These are phyloP conservation scores for Lachnellula cervina DNA, from an alignment of 2,329 filamentous ascomycete genomes.

Conservation along the genomic window DNA sequence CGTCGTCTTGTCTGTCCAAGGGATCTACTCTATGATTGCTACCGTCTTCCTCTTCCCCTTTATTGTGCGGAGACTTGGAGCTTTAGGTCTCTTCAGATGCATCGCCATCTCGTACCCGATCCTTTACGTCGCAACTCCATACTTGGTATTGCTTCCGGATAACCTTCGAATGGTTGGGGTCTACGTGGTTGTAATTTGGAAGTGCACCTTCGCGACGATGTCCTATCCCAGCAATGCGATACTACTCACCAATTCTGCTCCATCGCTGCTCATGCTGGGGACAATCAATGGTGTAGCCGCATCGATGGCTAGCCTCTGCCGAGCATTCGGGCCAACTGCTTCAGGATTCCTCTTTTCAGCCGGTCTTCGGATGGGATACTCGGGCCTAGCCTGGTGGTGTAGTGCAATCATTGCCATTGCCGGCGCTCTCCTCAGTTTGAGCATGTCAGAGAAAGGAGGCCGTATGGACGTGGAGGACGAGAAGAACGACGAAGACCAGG, in stretches of 20 bases:
- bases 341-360: constrained; percentile 80
- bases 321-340: constrained; percentile 82
- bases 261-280: constrained; percentile 77
- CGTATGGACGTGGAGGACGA: constrained; percentile 28
- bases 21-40: constrained; percentile 81
- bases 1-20: constrained; percentile 82
- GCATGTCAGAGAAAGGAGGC: constrained; percentile 57
- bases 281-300: constrained; percentile 90
- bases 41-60: constrained; percentile 73
- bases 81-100: constrained; percentile 75
- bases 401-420: constrained; percentile 70
- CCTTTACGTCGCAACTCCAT: constrained; percentile 83
- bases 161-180: constrained; percentile 67
- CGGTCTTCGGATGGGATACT: constrained; percentile 75
- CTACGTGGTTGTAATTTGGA: constrained; percentile 76
- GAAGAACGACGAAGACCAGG: constrained; percentile 26
- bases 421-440: constrained; percentile 70
- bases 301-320: constrained; percentile 82
- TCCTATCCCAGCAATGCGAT: constrained; percentile 89
- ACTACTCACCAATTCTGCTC: constrained; percentile 81
- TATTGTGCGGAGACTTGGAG: constrained; percentile 69
- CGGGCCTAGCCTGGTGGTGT: constrained; percentile 90
- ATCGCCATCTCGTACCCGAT: constrained; percentile 79
- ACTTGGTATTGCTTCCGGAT: constrained; percentile 77
- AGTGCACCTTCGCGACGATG: constrained; percentile 87